phyloP scores from a whole-genome alignment of 306 rosid species.

The Fragaria nilgerrensis region DNA sequence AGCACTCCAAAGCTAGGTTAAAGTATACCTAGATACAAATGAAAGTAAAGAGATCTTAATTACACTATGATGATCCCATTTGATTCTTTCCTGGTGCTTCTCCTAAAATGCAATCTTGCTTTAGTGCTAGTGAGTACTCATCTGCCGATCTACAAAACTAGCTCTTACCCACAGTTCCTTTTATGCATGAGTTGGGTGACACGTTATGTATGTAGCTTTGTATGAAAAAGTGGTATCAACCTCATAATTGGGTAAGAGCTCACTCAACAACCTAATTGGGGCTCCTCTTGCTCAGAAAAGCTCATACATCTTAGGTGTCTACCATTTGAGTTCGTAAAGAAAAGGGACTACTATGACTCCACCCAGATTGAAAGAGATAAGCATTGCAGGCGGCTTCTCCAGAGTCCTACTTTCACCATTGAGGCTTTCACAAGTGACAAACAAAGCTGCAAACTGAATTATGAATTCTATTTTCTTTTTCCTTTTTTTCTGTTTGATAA shows the following conservation, averaged over 20 bases:
- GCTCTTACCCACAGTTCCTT: neutral
- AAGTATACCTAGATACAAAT: too few species aligned
- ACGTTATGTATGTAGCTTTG: neutral
- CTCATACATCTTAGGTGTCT: neutral
- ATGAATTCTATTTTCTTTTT: neutral
- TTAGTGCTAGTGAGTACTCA: neutral
- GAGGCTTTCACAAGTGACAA: neutral
- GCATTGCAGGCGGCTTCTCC: neutral
- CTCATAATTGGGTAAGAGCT: constrained; percentile 1
- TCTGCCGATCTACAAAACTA: neutral
- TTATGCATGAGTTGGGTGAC: neutral
- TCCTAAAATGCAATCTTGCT: neutral
- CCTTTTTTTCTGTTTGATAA: neutral
- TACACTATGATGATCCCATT: neutral
- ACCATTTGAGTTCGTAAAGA: neutral
- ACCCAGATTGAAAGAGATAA: neutral
- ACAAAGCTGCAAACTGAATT: neutral
- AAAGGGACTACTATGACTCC: neutral
- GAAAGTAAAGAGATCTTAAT: too few species aligned
- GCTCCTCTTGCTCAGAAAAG: neutral
- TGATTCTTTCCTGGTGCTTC: neutral
- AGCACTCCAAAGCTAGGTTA: too few species aligned
- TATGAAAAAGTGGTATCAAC: neutral
- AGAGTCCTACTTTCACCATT: neutral
- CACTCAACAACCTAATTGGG: neutral